Evolutionary conservation across 768 basidiomycete species (phyloP).

Genomic region (Rhizopogon vinicolor): DNA sequence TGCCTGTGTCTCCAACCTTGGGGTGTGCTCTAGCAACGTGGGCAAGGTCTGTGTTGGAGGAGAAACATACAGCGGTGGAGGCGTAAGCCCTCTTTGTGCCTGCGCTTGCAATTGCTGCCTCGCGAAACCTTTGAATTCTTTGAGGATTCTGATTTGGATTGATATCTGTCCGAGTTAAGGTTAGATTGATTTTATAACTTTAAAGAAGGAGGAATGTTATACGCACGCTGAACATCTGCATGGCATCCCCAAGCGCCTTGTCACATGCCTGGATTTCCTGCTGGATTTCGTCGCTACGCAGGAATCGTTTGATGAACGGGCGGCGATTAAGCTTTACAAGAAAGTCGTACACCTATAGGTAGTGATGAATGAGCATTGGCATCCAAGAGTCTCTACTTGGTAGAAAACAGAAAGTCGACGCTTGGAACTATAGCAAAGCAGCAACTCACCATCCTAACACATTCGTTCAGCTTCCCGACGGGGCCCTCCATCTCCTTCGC

Average conservation of each 20-base stretch:
- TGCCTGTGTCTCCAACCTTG: not conserved
- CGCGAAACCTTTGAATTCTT: not conserved
- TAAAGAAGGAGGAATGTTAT: constrained; percentile 8
- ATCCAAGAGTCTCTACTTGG: not conserved
- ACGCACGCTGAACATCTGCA: constrained; percentile 51
- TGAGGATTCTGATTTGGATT: not conserved
- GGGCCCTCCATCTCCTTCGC: constrained; percentile 46
- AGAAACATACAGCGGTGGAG: not conserved
- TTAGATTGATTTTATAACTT: not conserved
- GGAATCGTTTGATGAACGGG: constrained; percentile 75
- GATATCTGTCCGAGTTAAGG: not conserved
- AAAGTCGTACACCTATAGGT: constrained; percentile 42
- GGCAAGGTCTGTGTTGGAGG: not conserved
- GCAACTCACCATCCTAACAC: constrained; percentile 41
- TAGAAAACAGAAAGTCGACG: no score
- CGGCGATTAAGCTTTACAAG: constrained; percentile 55
- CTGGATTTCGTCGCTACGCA: constrained; percentile 67
- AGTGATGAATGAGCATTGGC: not conserved
- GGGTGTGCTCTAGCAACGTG: not conserved
- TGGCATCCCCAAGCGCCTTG: constrained; percentile 46
- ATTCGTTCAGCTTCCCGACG: constrained; percentile 35
- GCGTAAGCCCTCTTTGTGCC: not conserved
- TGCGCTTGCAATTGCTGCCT: not conserved
- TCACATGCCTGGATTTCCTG: constrained; percentile 49
- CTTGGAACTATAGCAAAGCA: not conserved